Conservation (phyloP, 2,329 filamentous ascomycete genomes). For the Fusarium buxicola region DNA sequence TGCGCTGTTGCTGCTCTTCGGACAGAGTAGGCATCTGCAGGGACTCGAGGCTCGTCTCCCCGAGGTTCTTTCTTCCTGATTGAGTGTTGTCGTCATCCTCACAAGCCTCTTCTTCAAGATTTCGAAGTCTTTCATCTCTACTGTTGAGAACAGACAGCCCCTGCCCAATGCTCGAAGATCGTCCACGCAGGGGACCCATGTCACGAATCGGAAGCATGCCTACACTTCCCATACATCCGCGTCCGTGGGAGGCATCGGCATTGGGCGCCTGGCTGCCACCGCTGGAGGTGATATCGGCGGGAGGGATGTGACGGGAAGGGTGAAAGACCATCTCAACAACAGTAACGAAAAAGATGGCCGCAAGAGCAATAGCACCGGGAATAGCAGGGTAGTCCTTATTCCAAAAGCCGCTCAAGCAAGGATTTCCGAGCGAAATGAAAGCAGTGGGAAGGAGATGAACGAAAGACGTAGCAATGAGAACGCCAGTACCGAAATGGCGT, state of each 20-base stretch:
- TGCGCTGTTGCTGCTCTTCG: conserved; percentile 68
- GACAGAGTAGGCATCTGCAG: conserved; percentile 46
- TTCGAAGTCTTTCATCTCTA: conserved; percentile 29
- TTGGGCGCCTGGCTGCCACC: not conserved
- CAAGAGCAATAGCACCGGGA: conserved; percentile 83
- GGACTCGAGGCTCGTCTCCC: conserved; percentile 42
- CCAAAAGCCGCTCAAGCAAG: conserved; percentile 80
- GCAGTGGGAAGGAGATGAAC: conserved; percentile 78
- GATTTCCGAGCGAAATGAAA: conserved; percentile 71
- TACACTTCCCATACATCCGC: conserved; percentile 44
- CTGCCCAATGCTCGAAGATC: conserved; percentile 51
- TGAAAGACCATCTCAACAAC: conserved; percentile 79
- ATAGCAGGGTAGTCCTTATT: conserved; percentile 80
- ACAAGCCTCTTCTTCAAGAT: conserved; percentile 26
- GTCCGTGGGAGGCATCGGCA: conserved; percentile 12
- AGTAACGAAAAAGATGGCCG: conserved; percentile 81
- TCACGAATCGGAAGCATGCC: conserved; percentile 49
- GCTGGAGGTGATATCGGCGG: conserved; percentile 23
- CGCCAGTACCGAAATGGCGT: conserved; percentile 81
- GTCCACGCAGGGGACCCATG: conserved; percentile 50
- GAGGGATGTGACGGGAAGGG: conserved; percentile 51
- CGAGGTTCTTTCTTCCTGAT: conserved; percentile 36
- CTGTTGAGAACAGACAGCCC: conserved; percentile 48
- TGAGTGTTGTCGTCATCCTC: conserved; percentile 29
- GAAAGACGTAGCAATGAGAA: conserved; percentile 80